Conservation (phyloP, 768 basidiomycete species). For the Hemileccinum impolitum region DNA sequence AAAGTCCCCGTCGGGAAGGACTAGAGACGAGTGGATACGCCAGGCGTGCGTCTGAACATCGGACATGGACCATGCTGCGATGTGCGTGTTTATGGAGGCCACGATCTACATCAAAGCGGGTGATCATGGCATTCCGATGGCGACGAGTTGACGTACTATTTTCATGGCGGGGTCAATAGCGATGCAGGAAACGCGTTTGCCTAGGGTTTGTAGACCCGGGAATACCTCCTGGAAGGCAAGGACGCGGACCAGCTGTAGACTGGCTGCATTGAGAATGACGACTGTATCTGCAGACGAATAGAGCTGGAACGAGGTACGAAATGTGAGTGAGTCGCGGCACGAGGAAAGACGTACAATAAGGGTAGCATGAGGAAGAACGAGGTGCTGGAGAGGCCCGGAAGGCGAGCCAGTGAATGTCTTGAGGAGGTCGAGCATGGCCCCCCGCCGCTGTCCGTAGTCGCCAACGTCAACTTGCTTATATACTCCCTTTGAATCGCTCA, state of each 20-base stretch:
- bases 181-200: constrained; percentile 53
- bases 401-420: constrained; percentile 51
- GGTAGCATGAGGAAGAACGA: constrained; percentile 51
- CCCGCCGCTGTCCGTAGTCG: constrained; percentile 1
- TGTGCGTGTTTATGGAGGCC: constrained; percentile 60
- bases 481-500: neutral
- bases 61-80: constrained; percentile 81
- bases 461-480: constrained; percentile 7
- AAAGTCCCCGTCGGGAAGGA: constrained; percentile 50
- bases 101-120: constrained; percentile 51
- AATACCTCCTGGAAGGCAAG: constrained; percentile 82
- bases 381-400: constrained; percentile 49
- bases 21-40: constrained; percentile 79
- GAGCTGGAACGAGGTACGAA: constrained; percentile 41
- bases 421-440: constrained; percentile 47
- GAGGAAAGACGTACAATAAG: constrained; percentile 51
- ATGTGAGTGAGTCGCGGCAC: neutral
- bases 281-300: constrained; percentile 71
- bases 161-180: constrained; percentile 78
- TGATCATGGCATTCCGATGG: constrained; percentile 5
- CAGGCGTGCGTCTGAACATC: constrained; percentile 60
- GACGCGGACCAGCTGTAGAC: constrained; percentile 60
- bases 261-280: constrained; percentile 68
- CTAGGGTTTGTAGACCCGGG: constrained; percentile 48
- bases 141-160: constrained; percentile 51